Evolutionary conservation across 2,329 filamentous ascomycete genomes (phyloP), one percentile per base, ranked within the genome.

Genomic region (Pestalotiopsis fici): DNA sequence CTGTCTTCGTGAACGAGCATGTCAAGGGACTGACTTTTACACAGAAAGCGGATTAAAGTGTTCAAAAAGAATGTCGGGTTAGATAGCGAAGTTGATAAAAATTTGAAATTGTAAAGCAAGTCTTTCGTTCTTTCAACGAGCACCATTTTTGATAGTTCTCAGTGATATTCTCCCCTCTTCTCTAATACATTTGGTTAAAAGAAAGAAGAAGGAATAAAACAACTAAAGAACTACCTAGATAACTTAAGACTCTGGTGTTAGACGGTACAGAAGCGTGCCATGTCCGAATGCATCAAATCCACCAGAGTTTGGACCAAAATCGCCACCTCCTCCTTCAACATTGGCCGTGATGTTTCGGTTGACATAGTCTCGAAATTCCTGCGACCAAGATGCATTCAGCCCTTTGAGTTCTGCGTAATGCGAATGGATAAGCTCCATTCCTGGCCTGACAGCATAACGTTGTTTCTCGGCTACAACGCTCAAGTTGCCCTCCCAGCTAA

Each of bases 241-340:
- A n/a, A 35, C 11, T 35, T 35, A 35, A 2, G 31, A 35, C 57
- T 60, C 57, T 21, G 57, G 57, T 18, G 18, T 60, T 11, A 67
- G 66, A 37, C 74, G 72, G 55, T 72, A 77, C 55, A 77, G 65
- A 2, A 78, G 67, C 1, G 75, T 78, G 5, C 76, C 76, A 57
- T 74, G 75, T 1, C 76, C 76, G 37, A 78, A 71, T 37, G 78
- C 75, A 69, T 84, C 82, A 67, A 76, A 83, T 0, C 82, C 82
- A 6, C 82, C 82, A 31, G 76, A 79, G 50, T 69, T 80, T 15
- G 74, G 47, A 5, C 80, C 81, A 67, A 83, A 84, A 66, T 83
- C 73, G 9, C 82, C 81, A 64, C 81, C 81, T 21, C 82, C 82
- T 0, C 82, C 82, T 68, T 84, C 82, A 4, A 78, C 78, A 13